Evolutionary conservation across 148 eudicot species (phyloP).

Genomic region (Camellia sinensis): DNA sequence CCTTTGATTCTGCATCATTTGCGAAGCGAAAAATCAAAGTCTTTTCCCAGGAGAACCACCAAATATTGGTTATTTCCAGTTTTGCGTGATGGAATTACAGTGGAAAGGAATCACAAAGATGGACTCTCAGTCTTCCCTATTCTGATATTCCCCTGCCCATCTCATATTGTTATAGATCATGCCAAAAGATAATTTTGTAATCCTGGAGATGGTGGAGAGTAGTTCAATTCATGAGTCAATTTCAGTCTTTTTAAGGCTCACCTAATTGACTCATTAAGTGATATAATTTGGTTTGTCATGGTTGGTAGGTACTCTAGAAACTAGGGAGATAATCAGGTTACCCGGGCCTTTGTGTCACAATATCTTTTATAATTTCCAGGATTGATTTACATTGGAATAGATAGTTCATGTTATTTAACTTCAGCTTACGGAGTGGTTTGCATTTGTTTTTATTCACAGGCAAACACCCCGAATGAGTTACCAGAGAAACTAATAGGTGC

Average conservation of each 20-base stretch:
- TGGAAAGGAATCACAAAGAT: not conserved
- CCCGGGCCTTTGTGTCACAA: too few species aligned
- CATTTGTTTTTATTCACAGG: slow-evolving; percentile 37
- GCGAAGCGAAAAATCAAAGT: not conserved
- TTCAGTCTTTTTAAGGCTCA: too few species aligned
- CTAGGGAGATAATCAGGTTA: too few species aligned
- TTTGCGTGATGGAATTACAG: not conserved
- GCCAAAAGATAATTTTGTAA: not conserved
- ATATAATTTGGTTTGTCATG: too few species aligned
- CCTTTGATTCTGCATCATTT: slow-evolving; percentile 4
- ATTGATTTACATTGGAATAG: not conserved
- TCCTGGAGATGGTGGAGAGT: not conserved
- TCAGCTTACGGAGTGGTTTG: slow-evolving; percentile 14
- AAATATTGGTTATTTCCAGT: not conserved
- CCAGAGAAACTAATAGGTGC: slow-evolving; percentile 94
- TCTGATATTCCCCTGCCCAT: not conserved
- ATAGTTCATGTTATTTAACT: not conserved
- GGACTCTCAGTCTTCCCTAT: not conserved
- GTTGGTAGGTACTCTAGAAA: too few species aligned
- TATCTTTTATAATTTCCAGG: not conserved
- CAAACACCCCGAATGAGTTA: slow-evolving; percentile 71
- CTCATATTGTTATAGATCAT: not conserved
- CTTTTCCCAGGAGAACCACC: not conserved
- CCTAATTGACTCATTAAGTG: too few species aligned
- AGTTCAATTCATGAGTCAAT: not conserved